A percentile compares a stretch with the other conserved stretches of the same genome.
These are phyloP conservation scores for Bassia scoparia DNA, from an alignment of 148 eudicot genomes.

Conservation along the genomic window DNA sequence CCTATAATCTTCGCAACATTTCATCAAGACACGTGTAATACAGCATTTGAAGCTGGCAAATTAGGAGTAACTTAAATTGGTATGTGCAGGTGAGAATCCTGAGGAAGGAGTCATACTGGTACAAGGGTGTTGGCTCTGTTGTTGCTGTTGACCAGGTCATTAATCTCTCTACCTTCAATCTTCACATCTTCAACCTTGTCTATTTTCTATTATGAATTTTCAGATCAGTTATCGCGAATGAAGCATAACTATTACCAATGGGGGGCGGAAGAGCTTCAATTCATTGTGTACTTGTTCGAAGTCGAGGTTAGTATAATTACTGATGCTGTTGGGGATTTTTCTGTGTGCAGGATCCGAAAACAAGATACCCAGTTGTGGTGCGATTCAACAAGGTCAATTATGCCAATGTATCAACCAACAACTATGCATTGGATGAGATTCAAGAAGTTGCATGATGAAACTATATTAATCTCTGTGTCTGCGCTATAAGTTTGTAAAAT, in stretches of 20 bases:
- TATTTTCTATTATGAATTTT: neutral
- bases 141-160: slow-evolving; percentile 94
- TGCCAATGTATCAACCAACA: slow-evolving; percentile 90
- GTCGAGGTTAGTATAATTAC: neutral
- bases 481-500: slow-evolving; percentile 19
- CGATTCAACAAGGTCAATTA: slow-evolving; percentile 94
- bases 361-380: slow-evolving; percentile 90
- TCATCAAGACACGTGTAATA: too few species aligned
- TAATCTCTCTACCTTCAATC: neutral
- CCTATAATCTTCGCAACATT: too few species aligned
- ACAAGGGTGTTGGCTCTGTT: slow-evolving; percentile 84
- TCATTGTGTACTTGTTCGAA: too few species aligned
- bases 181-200: neutral
- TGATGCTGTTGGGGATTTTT: neutral
- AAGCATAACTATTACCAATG: too few species aligned
- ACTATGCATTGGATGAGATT: slow-evolving; percentile 93
- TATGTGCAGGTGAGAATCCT: slow-evolving; percentile 73
- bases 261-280: too few species aligned
- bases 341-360: slow-evolving; percentile 65
- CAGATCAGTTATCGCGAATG: neutral
- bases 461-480: slow-evolving; percentile 10
- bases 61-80: neutral
- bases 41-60: neutral
- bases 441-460: slow-evolving; percentile 51
- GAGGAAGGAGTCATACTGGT: slow-evolving; percentile 96